Evolutionary conservation across 345 rosid species (phyloP).

Genomic region (Triadica sebifera): DNA sequence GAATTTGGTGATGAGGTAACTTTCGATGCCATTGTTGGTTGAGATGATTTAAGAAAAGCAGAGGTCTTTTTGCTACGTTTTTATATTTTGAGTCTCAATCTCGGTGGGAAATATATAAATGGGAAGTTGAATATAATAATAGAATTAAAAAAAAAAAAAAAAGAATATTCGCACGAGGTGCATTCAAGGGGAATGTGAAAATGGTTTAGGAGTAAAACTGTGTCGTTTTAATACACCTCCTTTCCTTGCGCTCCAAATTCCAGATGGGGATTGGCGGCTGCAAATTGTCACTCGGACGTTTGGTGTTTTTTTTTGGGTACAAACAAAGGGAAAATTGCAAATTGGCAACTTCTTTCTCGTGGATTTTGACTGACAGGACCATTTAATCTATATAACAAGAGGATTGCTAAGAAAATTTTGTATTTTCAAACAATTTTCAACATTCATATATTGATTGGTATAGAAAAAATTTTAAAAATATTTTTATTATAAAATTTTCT

Average conservation of each 20-base stretch:
- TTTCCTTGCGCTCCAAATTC: not conserved
- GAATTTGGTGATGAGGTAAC: constrained; percentile 19
- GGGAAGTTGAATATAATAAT: not conserved
- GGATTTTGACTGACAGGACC: no score
- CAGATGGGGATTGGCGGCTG: not conserved
- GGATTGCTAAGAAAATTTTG: no score
- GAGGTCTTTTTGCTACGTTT: not conserved
- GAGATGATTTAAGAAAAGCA: not conserved
- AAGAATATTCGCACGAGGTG: constrained; percentile 9
- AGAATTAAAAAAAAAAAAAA: no score
- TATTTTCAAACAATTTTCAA: no score
- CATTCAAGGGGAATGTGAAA: not conserved
- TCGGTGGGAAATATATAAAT: not conserved
- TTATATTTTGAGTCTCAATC: not conserved
- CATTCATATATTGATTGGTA: no score
- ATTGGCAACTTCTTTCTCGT: not conserved
- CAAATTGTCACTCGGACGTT: not conserved
- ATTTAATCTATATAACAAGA: no score
- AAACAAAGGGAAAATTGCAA: no score
- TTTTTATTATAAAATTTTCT: no score
- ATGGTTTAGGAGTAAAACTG: not conserved
- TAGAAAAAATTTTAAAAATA: no score
- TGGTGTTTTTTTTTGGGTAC: not conserved
- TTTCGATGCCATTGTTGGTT: constrained; percentile 17
- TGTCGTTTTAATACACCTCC: not conserved